Evolutionary conservation across 805 yeast species (phyloP).

Genomic region (Yamadazyma laniorum): DNA sequence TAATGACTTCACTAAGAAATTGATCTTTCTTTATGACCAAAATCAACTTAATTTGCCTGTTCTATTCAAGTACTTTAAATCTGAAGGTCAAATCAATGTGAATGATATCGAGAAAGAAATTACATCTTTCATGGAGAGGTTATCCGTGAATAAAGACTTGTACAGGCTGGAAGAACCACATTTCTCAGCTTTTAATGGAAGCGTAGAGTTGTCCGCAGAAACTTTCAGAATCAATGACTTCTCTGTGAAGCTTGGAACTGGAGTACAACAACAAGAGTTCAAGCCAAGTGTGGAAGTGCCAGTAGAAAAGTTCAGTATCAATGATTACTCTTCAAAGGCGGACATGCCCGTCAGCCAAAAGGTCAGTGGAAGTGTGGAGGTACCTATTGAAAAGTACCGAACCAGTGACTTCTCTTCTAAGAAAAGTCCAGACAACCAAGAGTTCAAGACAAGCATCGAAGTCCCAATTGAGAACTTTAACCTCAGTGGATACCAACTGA

Average conservation of each 20-base stretch:
- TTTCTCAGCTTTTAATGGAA: no score
- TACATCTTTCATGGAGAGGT: conserved; percentile 8
- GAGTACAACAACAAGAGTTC: neutral
- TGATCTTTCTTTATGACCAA: conserved; percentile 3
- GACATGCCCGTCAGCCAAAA: no score
- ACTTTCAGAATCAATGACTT: no score
- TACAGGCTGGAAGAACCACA: conserved; percentile 5
- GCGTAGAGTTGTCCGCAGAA: no score
- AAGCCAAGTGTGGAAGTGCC: conserved; percentile 13
- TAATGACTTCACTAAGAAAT: conserved; percentile 2
- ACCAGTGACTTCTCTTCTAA: neutral
- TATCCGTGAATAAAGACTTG: conserved; percentile 8
- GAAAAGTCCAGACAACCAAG: neutral
- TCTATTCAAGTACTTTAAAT: conserved; percentile 2
- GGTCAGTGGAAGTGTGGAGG: no score
- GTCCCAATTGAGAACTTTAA: conserved; percentile 19
- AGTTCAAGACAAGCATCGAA: conserved; percentile 8
- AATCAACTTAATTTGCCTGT: conserved; percentile 9
- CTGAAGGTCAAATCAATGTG: neutral
- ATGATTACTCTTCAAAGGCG: no score
- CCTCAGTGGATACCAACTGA: conserved; percentile 17
- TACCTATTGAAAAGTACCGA: neutral
- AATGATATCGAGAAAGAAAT: conserved; percentile 6
- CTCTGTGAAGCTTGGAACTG: no score
- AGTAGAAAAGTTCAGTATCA: conserved; percentile 19